phyloP scores from a whole-genome alignment of 2,329 filamentous ascomycete genomes.

The Mycocentrospora acerina region DNA sequence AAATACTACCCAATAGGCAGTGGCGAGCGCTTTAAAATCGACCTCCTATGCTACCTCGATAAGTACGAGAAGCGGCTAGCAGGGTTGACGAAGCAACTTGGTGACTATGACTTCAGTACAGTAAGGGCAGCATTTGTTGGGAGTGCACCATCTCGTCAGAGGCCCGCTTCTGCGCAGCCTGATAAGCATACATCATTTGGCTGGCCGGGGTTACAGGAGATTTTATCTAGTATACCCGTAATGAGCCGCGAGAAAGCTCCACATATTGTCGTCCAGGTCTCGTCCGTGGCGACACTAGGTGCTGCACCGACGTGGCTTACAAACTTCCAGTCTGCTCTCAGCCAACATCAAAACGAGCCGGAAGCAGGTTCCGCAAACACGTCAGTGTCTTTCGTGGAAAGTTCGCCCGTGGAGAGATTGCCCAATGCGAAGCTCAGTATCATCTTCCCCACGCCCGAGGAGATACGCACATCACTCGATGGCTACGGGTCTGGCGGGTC shows the following conservation, averaged over 20 bases:
- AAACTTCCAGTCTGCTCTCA: slow-evolving; percentile 48
- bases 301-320: slow-evolving; percentile 71
- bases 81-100: slow-evolving; percentile 59
- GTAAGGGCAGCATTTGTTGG: slow-evolving; percentile 73
- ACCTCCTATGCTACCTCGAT: slow-evolving; percentile 70
- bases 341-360: slow-evolving; percentile 7
- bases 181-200: slow-evolving; percentile 66
- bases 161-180: slow-evolving; percentile 46
- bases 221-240: slow-evolving; percentile 54
- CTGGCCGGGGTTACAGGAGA: slow-evolving; percentile 67
- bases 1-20: slow-evolving; percentile 51
- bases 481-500: slow-evolving; percentile 77
- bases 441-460: slow-evolving; percentile 77
- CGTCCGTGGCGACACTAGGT: slow-evolving; percentile 80
- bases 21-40: slow-evolving; percentile 71
- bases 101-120: slow-evolving; percentile 66
- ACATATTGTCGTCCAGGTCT: slow-evolving; percentile 64
- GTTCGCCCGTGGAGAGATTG: not conserved
- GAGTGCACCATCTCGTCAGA: slow-evolving; percentile 72
- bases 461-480: slow-evolving; percentile 74
- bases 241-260: slow-evolving; percentile 27
- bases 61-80: slow-evolving; percentile 65
- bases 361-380: slow-evolving; percentile 3
- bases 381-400: slow-evolving; percentile 13
- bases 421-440: slow-evolving; percentile 64